Conservation (phyloP, 1,284 basidiomycete species). For the Puccinia triticina region DNA sequence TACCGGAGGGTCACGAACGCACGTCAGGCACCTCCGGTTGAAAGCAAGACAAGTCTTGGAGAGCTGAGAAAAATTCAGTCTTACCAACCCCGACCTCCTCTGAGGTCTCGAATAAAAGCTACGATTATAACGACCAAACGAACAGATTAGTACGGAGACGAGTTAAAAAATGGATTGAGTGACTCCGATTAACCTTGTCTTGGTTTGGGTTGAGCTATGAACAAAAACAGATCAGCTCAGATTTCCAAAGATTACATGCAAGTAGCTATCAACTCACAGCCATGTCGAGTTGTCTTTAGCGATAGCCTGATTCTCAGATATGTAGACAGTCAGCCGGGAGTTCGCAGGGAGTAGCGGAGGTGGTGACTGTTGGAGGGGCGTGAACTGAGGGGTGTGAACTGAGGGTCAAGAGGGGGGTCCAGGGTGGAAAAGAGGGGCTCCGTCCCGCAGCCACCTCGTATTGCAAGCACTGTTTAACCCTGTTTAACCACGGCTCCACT, state of each 20-base stretch:
- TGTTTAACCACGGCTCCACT: too few relatives aligned
- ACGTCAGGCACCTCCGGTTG: conserved; percentile 34
- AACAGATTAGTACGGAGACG: background rate
- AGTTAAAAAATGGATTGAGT: background rate
- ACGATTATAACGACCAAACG: background rate
- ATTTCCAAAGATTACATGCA: background rate
- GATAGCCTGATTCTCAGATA: too few relatives aligned
- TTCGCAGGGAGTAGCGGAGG: too few relatives aligned
- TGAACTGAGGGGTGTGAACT: too few relatives aligned
- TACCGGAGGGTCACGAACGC: conserved; percentile 49
- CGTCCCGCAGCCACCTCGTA: too few relatives aligned
- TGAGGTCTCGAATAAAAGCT: conserved; percentile 47
- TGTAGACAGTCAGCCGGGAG: too few relatives aligned
- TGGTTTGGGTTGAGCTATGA: conserved; percentile 49
- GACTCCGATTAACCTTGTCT: conserved; percentile 38
- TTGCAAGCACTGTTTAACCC: too few relatives aligned
- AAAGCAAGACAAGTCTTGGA: conserved; percentile 23
- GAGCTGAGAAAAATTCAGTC: conserved; percentile 9
- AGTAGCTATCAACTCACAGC: background rate
- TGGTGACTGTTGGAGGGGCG: too few relatives aligned
- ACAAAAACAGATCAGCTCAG: background rate
- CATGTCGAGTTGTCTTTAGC: background rate
- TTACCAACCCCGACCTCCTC: conserved; percentile 50
- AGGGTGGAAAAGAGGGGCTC: too few relatives aligned
- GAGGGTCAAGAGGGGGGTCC: too few relatives aligned